Evolutionary conservation across 2,329 filamentous ascomycete species (phyloP).

Genomic region (Clonostachys byssicola): DNA sequence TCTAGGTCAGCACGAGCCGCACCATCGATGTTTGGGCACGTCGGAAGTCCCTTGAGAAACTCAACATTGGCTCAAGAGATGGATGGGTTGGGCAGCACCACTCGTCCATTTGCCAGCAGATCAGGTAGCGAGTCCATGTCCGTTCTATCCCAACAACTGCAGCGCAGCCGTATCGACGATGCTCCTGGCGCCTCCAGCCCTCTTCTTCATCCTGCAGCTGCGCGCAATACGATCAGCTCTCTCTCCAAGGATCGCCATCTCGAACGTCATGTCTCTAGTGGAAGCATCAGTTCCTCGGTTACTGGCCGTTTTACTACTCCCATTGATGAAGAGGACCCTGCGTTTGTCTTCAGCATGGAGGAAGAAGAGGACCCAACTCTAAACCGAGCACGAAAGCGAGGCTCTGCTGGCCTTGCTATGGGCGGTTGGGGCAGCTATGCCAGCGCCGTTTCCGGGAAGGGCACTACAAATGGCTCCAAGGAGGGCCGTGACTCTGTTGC

Average conservation of each 20-base stretch:
- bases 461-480: too few species aligned
- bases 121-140: conserved; percentile 49
- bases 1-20: conserved; percentile 26
- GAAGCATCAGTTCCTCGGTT: conserved; percentile 49
- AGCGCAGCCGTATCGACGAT: conserved; percentile 52
- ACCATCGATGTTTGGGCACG: conserved; percentile 59
- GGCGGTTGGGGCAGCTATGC: conserved; percentile 35
- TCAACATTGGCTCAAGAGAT: conserved; percentile 54
- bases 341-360: conserved; percentile 64
- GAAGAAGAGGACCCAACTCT: conserved; percentile 50
- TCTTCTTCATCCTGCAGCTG: conserved; percentile 44
- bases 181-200: conserved; percentile 35
- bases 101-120: conserved; percentile 25
- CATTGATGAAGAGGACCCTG: conserved; percentile 61
- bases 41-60: conserved; percentile 61
- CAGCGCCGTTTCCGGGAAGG: conserved; percentile 21
- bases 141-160: conserved; percentile 57
- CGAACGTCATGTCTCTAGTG: conserved; percentile 57
- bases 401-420: conserved; percentile 35
- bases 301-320: conserved; percentile 59
- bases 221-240: conserved; percentile 32
- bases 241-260: conserved; percentile 29
- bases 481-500: conserved; percentile 17
- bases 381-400: conserved; percentile 41
- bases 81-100: conserved; percentile 11